Evolutionary conservation across 768 basidiomycete genomes (phyloP).

Genomic region (Nidularia pulvinata): DNA sequence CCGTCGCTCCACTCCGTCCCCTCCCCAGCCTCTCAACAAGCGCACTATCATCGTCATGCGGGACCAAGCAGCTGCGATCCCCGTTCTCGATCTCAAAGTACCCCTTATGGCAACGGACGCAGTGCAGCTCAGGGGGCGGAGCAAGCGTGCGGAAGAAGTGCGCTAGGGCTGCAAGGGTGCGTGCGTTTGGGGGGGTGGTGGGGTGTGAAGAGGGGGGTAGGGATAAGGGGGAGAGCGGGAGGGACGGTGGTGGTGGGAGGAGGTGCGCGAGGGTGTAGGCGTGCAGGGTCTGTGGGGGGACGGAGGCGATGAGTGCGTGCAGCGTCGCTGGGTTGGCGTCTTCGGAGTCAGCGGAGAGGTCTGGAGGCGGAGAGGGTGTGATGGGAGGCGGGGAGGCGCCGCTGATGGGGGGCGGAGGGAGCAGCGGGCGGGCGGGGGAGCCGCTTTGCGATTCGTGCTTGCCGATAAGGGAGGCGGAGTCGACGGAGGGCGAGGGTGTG

Average conservation of each 20-base stretch:
- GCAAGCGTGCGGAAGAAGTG: slow-evolving; percentile 61
- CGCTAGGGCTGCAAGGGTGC: slow-evolving; percentile 44
- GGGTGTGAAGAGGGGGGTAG: slow-evolving; percentile 6
- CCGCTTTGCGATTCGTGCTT: background rate
- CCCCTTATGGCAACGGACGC: slow-evolving; percentile 70
- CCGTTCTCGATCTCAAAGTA: slow-evolving; percentile 75
- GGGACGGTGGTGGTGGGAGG: slow-evolving; percentile 26
- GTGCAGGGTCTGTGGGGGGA: no score
- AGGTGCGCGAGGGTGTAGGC: no score
- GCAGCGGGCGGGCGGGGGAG: no score
- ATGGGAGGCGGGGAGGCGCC: background rate
- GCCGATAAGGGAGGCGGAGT: background rate
- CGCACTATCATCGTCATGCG: slow-evolving; percentile 83
- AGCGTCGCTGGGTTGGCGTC: background rate
- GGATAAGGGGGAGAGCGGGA: slow-evolving; percentile 32
- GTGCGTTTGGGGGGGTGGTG: slow-evolving; percentile 29
- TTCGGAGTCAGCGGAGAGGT: background rate
- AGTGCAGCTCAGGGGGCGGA: slow-evolving; percentile 72
- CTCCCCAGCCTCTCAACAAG: slow-evolving; percentile 60
- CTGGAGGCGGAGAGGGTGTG: background rate
- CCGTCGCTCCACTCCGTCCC: slow-evolving; percentile 15
- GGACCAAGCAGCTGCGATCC: slow-evolving; percentile 67
- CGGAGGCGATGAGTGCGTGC: background rate
- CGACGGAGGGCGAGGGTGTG: background rate
- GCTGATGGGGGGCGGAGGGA: background rate